Evolutionary conservation across 1,139 yeast genomes (phyloP), one percentile per base, ranked within the genome.

Genomic region (Zygosaccharomyces sapae): DNA sequence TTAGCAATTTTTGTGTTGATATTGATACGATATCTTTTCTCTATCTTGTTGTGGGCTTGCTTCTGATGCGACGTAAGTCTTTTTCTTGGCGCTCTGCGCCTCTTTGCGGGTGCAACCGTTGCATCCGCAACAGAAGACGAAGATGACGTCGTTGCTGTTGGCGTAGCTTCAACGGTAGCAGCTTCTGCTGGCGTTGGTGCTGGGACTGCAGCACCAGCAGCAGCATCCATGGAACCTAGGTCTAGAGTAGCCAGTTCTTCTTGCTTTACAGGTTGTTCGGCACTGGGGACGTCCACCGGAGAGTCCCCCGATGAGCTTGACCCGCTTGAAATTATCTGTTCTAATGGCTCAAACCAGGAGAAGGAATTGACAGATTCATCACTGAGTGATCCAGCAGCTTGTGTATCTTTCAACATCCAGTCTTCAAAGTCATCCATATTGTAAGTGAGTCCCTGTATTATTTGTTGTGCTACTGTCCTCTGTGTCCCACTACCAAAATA

Each of bases 1-100:
- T 80, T 80, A 8, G 84, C 84, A 50, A 83, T 83, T 64, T 82
- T 83, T 16, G 85, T 80, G 63, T 83, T 83, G 58, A 83, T 83
- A 62, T 82, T 83, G 49, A 82, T 81, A 62, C 90, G 70, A 65
- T 83, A 83, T 54, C 81, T 77, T 62, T 83, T 81, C 60, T 79
- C 88, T 53, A 82, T 81, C 61, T 79, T 78, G 64, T 81, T 81
- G 60, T 83, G 89, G 0, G 87, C 87, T 58, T 80, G 80, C 55
- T 82, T 81, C 66, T 83, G 88, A 52, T 76, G 73, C 5, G 74
- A 71, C 2, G 84, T 79, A 48, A 80, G 65, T 63, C 81, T 74
- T 66, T 79, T 79, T 58, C 84, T 69, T 44, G 80, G 75, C 1
- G 78, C 74, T 58, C 80, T 70, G 61, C 70, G 76, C 65, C 68